Evolutionary conservation across 371 early-diverging fungal species (phyloP).

Genomic region (Mucor racemosus): DNA sequence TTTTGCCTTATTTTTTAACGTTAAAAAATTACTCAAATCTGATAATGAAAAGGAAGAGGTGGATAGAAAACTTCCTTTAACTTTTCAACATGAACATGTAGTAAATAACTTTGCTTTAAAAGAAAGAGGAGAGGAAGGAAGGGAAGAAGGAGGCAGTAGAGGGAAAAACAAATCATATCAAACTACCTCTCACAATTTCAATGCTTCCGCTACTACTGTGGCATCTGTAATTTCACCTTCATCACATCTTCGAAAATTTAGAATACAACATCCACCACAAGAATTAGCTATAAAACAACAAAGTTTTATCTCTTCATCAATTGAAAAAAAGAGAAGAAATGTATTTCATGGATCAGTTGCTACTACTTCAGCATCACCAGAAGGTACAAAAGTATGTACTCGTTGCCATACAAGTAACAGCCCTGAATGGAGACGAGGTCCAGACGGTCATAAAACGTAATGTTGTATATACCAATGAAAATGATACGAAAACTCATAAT

Average conservation of each 20-base stretch:
- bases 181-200: neutral
- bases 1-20: neutral
- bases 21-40: neutral
- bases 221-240: neutral
- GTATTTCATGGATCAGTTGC: neutral
- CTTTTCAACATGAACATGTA: neutral
- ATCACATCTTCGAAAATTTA: neutral
- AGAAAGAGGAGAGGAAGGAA: neutral
- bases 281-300: neutral
- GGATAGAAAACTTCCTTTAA: neutral
- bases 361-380: neutral
- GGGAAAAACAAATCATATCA: neutral
- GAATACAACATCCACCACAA: neutral
- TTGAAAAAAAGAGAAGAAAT: slow-evolving; percentile 7
- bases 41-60: neutral
- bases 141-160: too few relatives aligned
- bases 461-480: neutral
- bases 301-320: neutral
- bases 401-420: slow-evolving; percentile 73
- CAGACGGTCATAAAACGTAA: slow-evolving; percentile 81
- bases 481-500: neutral
- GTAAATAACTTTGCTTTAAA: neutral
- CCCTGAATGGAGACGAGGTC: slow-evolving; percentile 83
- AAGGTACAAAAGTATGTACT: slow-evolving; percentile 55
- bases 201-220: neutral